Evolutionary conservation across 2,329 filamentous ascomycete species (phyloP).

Genomic region (Clarireedia paspali): DNA sequence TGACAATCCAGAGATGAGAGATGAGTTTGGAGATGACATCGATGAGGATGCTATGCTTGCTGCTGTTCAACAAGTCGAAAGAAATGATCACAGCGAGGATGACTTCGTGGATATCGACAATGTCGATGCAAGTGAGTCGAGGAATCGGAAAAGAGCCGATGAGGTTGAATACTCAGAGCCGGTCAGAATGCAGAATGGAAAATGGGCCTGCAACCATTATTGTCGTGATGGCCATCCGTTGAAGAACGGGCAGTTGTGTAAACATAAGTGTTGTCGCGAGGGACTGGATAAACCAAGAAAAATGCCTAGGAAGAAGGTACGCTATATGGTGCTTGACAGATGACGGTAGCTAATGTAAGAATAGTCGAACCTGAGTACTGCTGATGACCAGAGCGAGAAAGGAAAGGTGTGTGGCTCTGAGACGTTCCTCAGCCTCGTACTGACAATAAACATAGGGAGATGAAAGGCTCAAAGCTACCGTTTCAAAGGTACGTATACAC

Average conservation of each 20-base stretch:
- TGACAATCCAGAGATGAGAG: constrained; percentile 9
- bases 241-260: constrained; percentile 44
- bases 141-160: neutral
- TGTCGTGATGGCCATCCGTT: constrained; percentile 41
- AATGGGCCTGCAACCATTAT: constrained; percentile 65
- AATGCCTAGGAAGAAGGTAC: constrained; percentile 13
- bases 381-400: too few relatives aligned
- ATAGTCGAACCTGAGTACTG: neutral
- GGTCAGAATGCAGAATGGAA: constrained; percentile 56
- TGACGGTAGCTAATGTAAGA: neutral
- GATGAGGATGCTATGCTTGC: constrained; percentile 37
- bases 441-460: too few relatives aligned
- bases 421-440: too few relatives aligned
- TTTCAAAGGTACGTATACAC: too few relatives aligned
- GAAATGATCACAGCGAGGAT: constrained; percentile 31
- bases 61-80: constrained; percentile 24
- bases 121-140: neutral
- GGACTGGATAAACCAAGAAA: constrained; percentile 55
- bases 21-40: constrained; percentile 30
- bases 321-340: too few relatives aligned
- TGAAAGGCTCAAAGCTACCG: too few relatives aligned
- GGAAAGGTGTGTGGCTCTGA: too few relatives aligned
- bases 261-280: constrained; percentile 65
- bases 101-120: constrained; percentile 48
- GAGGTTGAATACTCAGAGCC: constrained; percentile 31